Evolutionary conservation across 495 filamentous ascomycete genomes (phyloP), one percentile per base, ranked within the genome.

Genomic region (Hyaloscypha bicolor): DNA sequence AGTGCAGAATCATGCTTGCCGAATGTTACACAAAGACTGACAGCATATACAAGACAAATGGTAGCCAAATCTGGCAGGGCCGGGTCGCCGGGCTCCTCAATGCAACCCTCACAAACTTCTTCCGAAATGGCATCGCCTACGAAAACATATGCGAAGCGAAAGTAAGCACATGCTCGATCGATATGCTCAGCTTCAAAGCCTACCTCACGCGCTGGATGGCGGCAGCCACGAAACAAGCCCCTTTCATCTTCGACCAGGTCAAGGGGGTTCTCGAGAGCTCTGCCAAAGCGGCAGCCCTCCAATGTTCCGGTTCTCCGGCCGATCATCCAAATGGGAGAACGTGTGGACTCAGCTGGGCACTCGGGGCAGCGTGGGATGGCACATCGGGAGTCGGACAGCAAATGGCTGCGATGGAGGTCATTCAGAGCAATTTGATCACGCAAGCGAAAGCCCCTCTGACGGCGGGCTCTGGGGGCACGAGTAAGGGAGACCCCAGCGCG

Each of bases 171-270:
- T 91, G 89, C 77, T 84, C 90, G 73, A 76, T 80, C 65, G 91
- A 95, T 72, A 88, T 91, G 80, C 86, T 86, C 60, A 86, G 87
- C 37, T 95, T 94, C 84, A 95, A 95, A 77, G 90, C 87, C 35
- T 91, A 92, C 71, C 82, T 93, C 25, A 79, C 90, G 9, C 86
- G 88, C n/a, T 95, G 91, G 84, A 85, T 93, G 72, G 87, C 86
- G 37, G 80, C 84, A 12, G 82, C 90, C 6, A 77, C 4, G 87
- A 87, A 51, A 84, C 82, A 39, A 67, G 66, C 48, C 84, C 87
- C 71, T 69, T 81, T 87, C 6, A 83, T 84, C 11, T 74, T 78
- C 48, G 71, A 78, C 39, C 80, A 4, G 84, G 33, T 79, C 22
- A 65, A 71, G 3, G 37, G 68, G 2, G 66, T 81, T 19, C 81